Base-by-base conservation (phyloP, 257 asterid species). In the Solanum megistacrolobum region DNA sequence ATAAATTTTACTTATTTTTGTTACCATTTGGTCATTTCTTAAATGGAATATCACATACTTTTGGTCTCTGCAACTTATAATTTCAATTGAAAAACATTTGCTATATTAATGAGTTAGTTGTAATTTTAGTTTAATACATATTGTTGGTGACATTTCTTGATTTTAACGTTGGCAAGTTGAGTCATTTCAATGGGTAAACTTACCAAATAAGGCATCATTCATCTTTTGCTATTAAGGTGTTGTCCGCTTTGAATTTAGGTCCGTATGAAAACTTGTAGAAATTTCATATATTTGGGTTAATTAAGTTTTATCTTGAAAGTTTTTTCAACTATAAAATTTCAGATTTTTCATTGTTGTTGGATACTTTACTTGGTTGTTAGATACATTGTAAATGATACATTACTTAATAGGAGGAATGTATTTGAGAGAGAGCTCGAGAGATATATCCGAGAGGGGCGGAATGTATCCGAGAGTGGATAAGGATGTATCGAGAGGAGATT, bases 201-300 rank as follows among this genome's bases (percentile, higher is more conserved):
- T 41, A 78, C n/a, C 58, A 25, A 29, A 81, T 29, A 81, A 81
- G 41, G 20, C 68, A 81, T 18, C 39, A 81, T 46, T 5, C 16
- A 8, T 35, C 27, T 41, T 41, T 69, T 69, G 75, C 39, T 69
- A 4, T 69, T 14, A 31, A 14, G 21, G 6, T 14, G 9, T 14
- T 69, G 3, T 69, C 6, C 0, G 1, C 11, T 31, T 29, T 16
- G 1, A 3, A 27, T 27, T 5, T 66, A 27, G 25, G n/a, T 7
- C 2, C 0, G 25, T 52, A 52, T 52, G 3, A 0, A 18, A 52
- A 18, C 2, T 48, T 48, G 1, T 18, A 52, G 9, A 52, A 52
- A 2, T 16, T 1, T 1, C 9, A 52, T 52, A 52, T 2, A 16
- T 52, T 5, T 52, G 23, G 62, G 9, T 52, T 52, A 52, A 52